Conservation (phyloP, 495 filamentous ascomycete species). For the Lasiosphaeria miniovina region DNA sequence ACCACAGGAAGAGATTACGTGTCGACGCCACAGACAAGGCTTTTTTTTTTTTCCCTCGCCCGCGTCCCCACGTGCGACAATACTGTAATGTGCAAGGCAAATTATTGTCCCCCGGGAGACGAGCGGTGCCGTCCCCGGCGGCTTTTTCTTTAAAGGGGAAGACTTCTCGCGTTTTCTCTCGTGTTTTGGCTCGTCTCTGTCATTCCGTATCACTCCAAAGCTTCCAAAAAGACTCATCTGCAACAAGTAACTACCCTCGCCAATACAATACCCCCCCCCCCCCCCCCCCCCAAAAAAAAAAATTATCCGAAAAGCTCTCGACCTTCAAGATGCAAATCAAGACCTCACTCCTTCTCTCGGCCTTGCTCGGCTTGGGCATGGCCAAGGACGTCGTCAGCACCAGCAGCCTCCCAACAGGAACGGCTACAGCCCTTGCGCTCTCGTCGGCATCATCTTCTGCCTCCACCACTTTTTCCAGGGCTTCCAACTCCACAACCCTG, state of each 20-base stretch:
- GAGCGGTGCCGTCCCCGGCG: no score
- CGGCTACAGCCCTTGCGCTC: neutral
- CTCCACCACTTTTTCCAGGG: neutral
- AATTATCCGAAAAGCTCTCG: constrained; percentile 1
- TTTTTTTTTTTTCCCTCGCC: no score
- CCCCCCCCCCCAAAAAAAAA: neutral
- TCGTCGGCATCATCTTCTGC: neutral
- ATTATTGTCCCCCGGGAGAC: no score
- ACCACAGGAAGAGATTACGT: no score
- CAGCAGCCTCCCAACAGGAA: neutral
- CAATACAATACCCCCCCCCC: neutral
- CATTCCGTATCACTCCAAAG: no score
- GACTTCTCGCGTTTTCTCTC: no score
- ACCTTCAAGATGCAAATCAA: constrained; percentile 27
- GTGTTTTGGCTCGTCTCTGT: no score
- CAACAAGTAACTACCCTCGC: neutral
- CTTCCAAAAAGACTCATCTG: neutral
- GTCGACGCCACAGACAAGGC: no score
- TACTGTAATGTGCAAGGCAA: no score
- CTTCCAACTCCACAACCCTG: neutral
- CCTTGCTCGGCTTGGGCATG: constrained; percentile 21
- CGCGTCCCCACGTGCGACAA: no score
- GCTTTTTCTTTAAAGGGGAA: no score
- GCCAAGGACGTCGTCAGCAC: constrained; percentile 1
- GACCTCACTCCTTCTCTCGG: constrained; percentile 24